Evolutionary conservation across 371 early-diverging fungal genomes (phyloP).

Genomic region (Apophysomyces trapeziformis): DNA sequence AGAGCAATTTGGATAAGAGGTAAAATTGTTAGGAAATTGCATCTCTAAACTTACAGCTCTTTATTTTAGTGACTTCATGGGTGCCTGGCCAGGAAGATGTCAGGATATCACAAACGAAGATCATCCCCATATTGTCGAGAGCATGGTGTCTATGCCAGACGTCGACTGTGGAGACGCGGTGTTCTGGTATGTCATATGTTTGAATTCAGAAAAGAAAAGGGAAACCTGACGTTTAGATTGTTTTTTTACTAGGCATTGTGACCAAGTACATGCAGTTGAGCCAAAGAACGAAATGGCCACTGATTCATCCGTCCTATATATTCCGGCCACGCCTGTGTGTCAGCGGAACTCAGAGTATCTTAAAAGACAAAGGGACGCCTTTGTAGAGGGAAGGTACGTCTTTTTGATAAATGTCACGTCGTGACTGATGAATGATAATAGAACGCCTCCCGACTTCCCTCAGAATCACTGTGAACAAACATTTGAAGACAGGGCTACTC

Average conservation of each 20-base stretch:
- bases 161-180: constrained; percentile 46
- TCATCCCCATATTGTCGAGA: constrained; percentile 41
- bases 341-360: constrained; percentile 36
- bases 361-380: constrained; percentile 29
- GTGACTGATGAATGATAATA: constrained; percentile 7
- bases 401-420: too few species aligned
- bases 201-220: not conserved
- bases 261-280: constrained; percentile 47
- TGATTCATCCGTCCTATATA: constrained; percentile 47
- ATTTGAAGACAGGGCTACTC: constrained; percentile 34
- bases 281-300: constrained; percentile 29
- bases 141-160: constrained; percentile 40
- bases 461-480: constrained; percentile 37
- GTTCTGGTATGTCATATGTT: constrained; percentile 29
- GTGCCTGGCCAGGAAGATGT: constrained; percentile 41
- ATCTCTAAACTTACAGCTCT: not conserved
- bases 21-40: constrained; percentile 1
- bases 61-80: constrained; percentile 34
- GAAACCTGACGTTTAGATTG: not conserved
- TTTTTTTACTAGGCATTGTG: constrained; percentile 32
- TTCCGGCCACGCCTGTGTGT: constrained; percentile 43
- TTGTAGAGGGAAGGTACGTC: constrained; percentile 37
- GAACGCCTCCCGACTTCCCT: constrained; percentile 51
- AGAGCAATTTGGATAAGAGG: constrained; percentile 31
- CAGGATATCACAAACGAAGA: constrained; percentile 35